Evolutionary conservation across 176 grass and related monocot species (phyloP).

Genomic region (Aegilops sharonensis): DNA sequence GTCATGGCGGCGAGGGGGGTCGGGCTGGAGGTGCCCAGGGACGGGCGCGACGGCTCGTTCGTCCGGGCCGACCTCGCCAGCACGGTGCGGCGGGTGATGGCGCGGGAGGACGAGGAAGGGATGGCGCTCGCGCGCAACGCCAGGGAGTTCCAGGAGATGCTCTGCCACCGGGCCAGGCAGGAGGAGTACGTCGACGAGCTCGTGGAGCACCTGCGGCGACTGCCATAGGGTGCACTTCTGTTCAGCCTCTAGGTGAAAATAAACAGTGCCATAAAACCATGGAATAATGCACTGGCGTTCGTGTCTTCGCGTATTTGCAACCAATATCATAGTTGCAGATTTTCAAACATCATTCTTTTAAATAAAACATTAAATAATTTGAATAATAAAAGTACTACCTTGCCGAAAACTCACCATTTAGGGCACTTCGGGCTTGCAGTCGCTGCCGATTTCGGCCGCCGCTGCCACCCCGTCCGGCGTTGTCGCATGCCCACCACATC

Average conservation of each 20-base stretch:
- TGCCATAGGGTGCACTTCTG: background rate
- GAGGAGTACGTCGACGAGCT: background rate
- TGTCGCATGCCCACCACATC: too few species aligned
- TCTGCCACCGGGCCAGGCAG: background rate
- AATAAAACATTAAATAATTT: too few species aligned
- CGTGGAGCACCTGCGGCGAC: background rate
- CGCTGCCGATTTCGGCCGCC: too few species aligned
- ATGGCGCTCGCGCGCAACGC: background rate
- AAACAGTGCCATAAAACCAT: too few species aligned
- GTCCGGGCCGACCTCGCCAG: background rate
- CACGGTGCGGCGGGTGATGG: background rate
- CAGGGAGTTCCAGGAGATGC: background rate
- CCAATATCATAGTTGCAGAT: too few species aligned
- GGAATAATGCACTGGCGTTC: too few species aligned
- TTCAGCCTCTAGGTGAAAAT: background rate
- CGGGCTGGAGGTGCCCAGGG: background rate
- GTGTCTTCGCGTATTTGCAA: too few species aligned
- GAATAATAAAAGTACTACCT: too few species aligned
- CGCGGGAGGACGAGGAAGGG: background rate
- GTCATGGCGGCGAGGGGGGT: background rate
- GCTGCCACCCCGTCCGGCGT: too few species aligned
- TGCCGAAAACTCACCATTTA: too few species aligned
- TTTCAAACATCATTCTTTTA: too few species aligned
- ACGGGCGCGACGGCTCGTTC: background rate
- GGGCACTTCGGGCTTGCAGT: too few species aligned